phyloP scores from a whole-genome alignment of 352 stramenopile species.

The Pythium folliculosum region DNA sequence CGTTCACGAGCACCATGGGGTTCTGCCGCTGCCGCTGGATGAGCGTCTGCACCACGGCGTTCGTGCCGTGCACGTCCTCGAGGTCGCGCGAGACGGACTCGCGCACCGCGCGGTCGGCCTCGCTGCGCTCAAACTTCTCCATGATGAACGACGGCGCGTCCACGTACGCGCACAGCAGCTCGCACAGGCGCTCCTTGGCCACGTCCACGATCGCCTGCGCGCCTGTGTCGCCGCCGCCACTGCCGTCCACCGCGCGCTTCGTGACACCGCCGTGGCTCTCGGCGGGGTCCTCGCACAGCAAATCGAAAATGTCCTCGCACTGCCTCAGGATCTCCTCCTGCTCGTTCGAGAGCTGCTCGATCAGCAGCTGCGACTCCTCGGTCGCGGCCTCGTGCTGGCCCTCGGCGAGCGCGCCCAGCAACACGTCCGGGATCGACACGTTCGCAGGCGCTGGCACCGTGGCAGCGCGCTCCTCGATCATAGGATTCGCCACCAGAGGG shows the following conservation, averaged over 20 bases:
- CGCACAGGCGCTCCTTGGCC: constrained; percentile 38
- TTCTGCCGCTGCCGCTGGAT: constrained; percentile 58
- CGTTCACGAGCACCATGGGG: constrained; percentile 55
- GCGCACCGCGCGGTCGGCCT: constrained; percentile 28
- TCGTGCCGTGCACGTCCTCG: constrained; percentile 28
- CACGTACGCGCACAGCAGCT: constrained; percentile 48
- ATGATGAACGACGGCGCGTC: constrained; percentile 46
- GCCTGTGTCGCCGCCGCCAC: not conserved
- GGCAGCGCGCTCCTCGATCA: not conserved
- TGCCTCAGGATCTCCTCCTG: constrained; percentile 39
- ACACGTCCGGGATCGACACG: constrained; percentile 48
- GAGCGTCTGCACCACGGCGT: constrained; percentile 46
- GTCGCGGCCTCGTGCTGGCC: constrained; percentile 19
- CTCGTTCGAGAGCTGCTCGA: constrained; percentile 25
- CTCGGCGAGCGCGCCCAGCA: constrained; percentile 37
- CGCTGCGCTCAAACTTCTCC: constrained; percentile 48
- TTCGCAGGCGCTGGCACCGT: constrained; percentile 1
- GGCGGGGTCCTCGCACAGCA: constrained; percentile 49
- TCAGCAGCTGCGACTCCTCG: constrained; percentile 15
- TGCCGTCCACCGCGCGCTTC: not conserved
- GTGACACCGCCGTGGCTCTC: not conserved
- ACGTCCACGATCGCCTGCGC: constrained; percentile 1
- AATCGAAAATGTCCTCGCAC: constrained; percentile 64
- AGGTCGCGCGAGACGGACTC: constrained; percentile 28
- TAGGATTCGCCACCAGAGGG: not conserved